These are phyloP conservation scores for Venturiaceae sp. DNA, from an alignment of 2,329 filamentous ascomycete species.

Conservation along the genomic window DNA sequence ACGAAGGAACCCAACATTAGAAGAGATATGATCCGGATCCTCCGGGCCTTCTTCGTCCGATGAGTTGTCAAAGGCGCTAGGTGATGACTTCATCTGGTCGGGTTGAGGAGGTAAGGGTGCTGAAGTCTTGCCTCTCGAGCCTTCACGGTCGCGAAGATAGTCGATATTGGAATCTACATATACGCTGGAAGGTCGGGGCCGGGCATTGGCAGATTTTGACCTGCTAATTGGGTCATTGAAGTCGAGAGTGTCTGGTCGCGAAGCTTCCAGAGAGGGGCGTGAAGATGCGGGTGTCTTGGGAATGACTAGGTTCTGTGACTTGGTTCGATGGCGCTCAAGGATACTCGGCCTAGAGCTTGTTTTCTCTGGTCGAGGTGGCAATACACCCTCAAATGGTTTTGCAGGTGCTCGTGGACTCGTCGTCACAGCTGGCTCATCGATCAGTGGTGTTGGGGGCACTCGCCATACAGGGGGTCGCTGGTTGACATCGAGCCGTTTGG, in stretches of 20 bases:
- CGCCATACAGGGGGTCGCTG: slow-evolving; percentile 42
- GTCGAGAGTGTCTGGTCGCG: slow-evolving; percentile 55
- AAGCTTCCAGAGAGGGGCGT: slow-evolving; percentile 62
- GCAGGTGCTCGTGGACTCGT: background rate
- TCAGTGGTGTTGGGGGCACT: slow-evolving; percentile 29
- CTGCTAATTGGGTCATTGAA: slow-evolving; percentile 46
- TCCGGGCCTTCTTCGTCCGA: slow-evolving; percentile 38
- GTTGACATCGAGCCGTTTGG: slow-evolving; percentile 26
- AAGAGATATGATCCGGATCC: slow-evolving; percentile 54
- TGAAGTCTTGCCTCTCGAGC: slow-evolving; percentile 16
- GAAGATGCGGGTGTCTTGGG: slow-evolving; percentile 47
- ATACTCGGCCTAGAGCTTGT: background rate
- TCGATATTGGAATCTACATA: slow-evolving; percentile 77
- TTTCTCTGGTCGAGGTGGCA: slow-evolving; percentile 7
- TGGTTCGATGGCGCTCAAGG: slow-evolving; percentile 29
- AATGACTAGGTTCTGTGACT: slow-evolving; percentile 39
- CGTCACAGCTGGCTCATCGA: background rate
- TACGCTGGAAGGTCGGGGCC: slow-evolving; percentile 68
- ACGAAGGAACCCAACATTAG: slow-evolving; percentile 74
- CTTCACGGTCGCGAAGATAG: slow-evolving; percentile 67
- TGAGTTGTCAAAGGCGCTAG: slow-evolving; percentile 24
- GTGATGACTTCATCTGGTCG: slow-evolving; percentile 15
- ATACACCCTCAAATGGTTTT: slow-evolving; percentile 2
- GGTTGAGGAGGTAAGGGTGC: slow-evolving; percentile 11
- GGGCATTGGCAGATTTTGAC: slow-evolving; percentile 54